Base-by-base conservation (phyloP, 78 protist genomes). In the Dictyostelium brefeldianum region DNA sequence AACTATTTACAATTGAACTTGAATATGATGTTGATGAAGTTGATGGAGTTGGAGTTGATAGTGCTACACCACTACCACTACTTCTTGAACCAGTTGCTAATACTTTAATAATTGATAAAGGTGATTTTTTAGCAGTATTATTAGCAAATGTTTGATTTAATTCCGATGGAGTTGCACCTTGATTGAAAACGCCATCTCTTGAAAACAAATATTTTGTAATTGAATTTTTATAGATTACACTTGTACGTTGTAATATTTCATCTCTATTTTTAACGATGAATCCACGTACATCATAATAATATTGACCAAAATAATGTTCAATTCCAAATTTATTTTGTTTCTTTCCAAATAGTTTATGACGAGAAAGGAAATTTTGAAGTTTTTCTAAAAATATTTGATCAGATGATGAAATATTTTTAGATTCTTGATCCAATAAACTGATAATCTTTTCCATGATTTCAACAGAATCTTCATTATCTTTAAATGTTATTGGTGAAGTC, bases 391-490 rank as follows among this genome's bases (percentile, higher is more conserved):
- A 83, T 0, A 83, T 54, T 18, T 11, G 46, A 43, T 83, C 91
- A 15, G 43, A 70, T 54, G 91, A 83, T 10, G 47, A 50, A 12
- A 51, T 31, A 70, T 82, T 82, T 14, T 83, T 83, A 5, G 59
- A 27, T 43, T 83, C 91, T 73, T 83, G 91, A 69, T 83, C 91
- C n/a, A 83, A 73, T 56, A 83, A 36, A 83, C 47, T 83, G 20
- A 83, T 78, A 75, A 83, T 83, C 71, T 81, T 80, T 29, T 94
- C 94, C 87, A 94, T 75, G 27, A 94, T 56, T 36, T 89, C 96
- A 27, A 81, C 54, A 27, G 85, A 80, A 29, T 77, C 91, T 10
- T 78, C 27, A 79, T 94, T 94, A 50, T 90, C 91, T 59, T 80
- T 81, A 18, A 71, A 92, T 8, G 29, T 12, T 20, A 92, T 83